Conservation (phyloP, 768 basidiomycete genomes). For the Leccinum boreale region DNA sequence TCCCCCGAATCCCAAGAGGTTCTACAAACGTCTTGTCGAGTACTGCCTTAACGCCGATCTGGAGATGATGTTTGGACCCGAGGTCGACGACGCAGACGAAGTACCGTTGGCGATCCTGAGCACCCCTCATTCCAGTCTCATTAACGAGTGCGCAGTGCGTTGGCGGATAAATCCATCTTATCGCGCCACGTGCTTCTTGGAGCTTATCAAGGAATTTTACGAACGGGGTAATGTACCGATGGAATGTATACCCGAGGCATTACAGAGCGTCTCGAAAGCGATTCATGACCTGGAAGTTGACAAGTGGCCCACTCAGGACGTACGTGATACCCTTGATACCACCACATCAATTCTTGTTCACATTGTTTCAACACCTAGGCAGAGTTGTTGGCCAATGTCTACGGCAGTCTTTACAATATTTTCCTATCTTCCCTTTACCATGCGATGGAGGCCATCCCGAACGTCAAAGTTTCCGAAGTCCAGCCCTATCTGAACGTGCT, state of each 20-base stretch:
- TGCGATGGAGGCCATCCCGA: slow-evolving; percentile 71
- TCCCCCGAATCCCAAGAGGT: slow-evolving; percentile 82
- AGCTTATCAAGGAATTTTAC: slow-evolving; percentile 82
- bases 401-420: slow-evolving; percentile 77
- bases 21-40: slow-evolving; percentile 82
- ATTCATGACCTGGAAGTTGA: slow-evolving; percentile 67
- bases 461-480: slow-evolving; percentile 68
- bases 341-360: slow-evolving; percentile 4
- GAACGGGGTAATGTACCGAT: slow-evolving; percentile 88
- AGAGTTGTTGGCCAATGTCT: slow-evolving; percentile 65
- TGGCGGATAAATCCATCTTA: slow-evolving; percentile 87
- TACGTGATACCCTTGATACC: slow-evolving; percentile 39
- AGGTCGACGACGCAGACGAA: slow-evolving; percentile 93
- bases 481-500: slow-evolving; percentile 62
- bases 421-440: slow-evolving; percentile 86
- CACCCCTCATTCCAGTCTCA: slow-evolving; percentile 69
- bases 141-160: slow-evolving; percentile 82
- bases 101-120: slow-evolving; percentile 92
- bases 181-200: slow-evolving; percentile 70
- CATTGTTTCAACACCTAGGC: slow-evolving; percentile 37
- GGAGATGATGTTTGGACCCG: slow-evolving; percentile 84
- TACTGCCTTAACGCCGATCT: slow-evolving; percentile 81
- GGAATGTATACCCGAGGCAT: slow-evolving; percentile 91
- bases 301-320: slow-evolving; percentile 80
- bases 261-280: slow-evolving; percentile 68